A percentile compares a stretch with the other conserved stretches of the same genome.
Evolutionary conservation across 2,329 filamentous ascomycete genomes (phyloP).

Genomic region (Polychaeton citri): DNA sequence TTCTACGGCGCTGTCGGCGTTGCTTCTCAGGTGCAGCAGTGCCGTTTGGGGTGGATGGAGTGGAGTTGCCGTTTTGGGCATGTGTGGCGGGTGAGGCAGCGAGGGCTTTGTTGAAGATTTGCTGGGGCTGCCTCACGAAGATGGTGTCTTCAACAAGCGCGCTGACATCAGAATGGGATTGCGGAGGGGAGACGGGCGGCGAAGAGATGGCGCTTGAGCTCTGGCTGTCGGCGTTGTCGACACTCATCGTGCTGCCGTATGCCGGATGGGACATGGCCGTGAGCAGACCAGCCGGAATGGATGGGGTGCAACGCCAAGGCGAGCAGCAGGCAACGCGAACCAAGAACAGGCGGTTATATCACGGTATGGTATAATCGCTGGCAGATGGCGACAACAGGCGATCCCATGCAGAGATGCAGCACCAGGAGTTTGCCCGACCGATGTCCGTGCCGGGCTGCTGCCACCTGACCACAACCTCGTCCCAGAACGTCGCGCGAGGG

Average conservation of each 20-base stretch:
- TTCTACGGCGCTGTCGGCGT: constrained; percentile 27
- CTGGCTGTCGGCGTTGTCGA: constrained; percentile 9
- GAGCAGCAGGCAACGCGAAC: too few species aligned
- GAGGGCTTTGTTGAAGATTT: background rate
- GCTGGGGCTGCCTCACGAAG: constrained; percentile 9
- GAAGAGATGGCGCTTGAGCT: constrained; percentile 13
- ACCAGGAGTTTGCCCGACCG: too few species aligned
- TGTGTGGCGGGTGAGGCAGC: constrained; percentile 11
- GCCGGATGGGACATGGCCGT: constrained; percentile 8
- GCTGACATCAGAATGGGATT: constrained; percentile 1
- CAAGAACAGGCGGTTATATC: too few species aligned
- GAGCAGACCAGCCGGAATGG: background rate
- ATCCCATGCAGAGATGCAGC: too few species aligned
- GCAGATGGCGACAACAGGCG: too few species aligned
- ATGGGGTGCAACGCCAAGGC: background rate
- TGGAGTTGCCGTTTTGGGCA: constrained; percentile 7
- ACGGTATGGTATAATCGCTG: too few species aligned
- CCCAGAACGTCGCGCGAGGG: too few species aligned
- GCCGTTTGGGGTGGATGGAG: constrained; percentile 3
- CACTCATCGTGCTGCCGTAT: constrained; percentile 7
- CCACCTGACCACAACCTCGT: too few species aligned
- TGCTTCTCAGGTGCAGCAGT: constrained; percentile 16
- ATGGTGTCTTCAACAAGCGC: constrained; percentile 12
- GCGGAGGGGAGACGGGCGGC: constrained; percentile 14
- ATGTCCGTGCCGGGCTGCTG: too few species aligned